phyloP scores from a whole-genome alignment of 106 monocot genomes.

The Allium cepa region DNA sequence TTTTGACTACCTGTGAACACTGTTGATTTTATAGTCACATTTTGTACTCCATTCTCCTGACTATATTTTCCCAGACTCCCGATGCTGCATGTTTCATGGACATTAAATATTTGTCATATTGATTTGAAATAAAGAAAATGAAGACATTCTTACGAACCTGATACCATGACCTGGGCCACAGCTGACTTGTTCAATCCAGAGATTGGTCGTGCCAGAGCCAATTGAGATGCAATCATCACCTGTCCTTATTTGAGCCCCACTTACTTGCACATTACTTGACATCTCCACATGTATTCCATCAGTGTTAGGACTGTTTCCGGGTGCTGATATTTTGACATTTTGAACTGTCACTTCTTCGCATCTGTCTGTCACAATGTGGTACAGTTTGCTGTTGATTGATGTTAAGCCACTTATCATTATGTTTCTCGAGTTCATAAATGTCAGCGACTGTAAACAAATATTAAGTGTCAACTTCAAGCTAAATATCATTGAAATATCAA shows the following conservation, averaged over 20 bases:
- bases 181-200: conserved; percentile 55
- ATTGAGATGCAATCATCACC: conserved; percentile 87
- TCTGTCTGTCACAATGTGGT: background rate
- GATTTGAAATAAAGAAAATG: background rate
- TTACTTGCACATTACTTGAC: background rate
- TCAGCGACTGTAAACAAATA: conserved; percentile 35
- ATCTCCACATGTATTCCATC: background rate
- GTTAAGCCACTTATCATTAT: conserved; percentile 37
- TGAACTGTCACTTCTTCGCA: background rate
- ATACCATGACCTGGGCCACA: conserved; percentile 89
- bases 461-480: background rate
- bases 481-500: too few species aligned
- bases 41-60: conserved; percentile 9
- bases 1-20: conserved; percentile 12
- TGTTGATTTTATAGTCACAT: conserved; percentile 14
- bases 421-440: conserved; percentile 41
- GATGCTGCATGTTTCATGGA: conserved; percentile 2
- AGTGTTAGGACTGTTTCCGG: background rate
- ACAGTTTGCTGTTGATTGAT: background rate
- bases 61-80: conserved; percentile 18
- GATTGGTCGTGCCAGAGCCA: conserved; percentile 41
- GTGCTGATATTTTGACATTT: background rate
- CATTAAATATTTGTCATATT: background rate
- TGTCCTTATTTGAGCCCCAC: conserved; percentile 29
- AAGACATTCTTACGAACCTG: conserved; percentile 7